A percentile compares a stretch with the other conserved stretches of the same genome.
phyloP scores from a whole-genome alignment of 2,329 filamentous ascomycete species.

The Ophiostoma montium region DNA sequence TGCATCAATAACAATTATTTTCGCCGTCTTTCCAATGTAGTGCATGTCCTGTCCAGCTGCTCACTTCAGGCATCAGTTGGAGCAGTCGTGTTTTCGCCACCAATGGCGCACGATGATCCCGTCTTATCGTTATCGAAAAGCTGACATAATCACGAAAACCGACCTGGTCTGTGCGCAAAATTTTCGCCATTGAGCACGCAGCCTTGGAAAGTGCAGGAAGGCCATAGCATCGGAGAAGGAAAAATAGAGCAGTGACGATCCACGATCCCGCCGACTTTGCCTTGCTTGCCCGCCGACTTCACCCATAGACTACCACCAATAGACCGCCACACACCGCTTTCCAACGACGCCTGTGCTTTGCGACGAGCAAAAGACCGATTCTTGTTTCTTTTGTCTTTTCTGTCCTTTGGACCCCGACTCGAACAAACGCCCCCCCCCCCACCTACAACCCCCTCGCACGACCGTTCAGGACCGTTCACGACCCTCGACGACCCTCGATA shows the following conservation, averaged over 20 bases:
- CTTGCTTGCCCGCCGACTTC: background rate
- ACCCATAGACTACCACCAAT: too few relatives aligned
- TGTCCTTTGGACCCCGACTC: too few relatives aligned
- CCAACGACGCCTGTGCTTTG: background rate
- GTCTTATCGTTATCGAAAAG: background rate
- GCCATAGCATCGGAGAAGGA: slow-evolving; percentile 1
- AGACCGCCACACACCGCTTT: background rate
- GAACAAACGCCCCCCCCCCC: too few relatives aligned
- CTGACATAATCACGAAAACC: background rate
- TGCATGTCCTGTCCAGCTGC: too few relatives aligned
- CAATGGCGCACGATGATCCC: too few relatives aligned
- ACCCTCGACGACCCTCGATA: background rate
- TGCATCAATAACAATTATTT: too few relatives aligned
- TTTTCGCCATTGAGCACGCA: slow-evolving; percentile 4
- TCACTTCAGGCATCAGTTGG: too few relatives aligned
- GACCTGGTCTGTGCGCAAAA: slow-evolving; percentile 6
- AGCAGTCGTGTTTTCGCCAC: too few relatives aligned
- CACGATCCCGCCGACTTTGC: background rate
- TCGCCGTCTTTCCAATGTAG: too few relatives aligned
- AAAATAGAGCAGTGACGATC: background rate
- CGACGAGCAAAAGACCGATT: background rate
- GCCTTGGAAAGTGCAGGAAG: slow-evolving; percentile 5
- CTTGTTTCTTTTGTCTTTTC: background rate
- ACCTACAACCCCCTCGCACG: background rate
- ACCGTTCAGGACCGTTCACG: too few relatives aligned